Percentiles rank a stretch among this genome's conserved stretches.
Evolutionary conservation across 2,329 filamentous ascomycete species (phyloP).

Genomic region (Passalora sequoiae): DNA sequence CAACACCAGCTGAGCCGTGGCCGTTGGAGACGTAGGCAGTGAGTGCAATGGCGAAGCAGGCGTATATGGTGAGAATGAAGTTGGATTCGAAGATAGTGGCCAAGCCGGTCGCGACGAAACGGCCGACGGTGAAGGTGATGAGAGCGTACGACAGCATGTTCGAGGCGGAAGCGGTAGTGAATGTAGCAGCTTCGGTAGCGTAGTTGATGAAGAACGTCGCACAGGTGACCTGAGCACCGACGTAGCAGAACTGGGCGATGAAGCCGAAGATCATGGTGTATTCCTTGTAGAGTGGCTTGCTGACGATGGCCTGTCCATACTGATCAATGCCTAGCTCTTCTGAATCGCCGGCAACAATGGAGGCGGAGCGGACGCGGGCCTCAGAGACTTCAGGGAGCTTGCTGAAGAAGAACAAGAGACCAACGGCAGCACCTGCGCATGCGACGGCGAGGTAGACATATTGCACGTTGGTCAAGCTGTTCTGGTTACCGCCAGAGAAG

Average conservation of each 20-base stretch:
- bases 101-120: conserved; percentile 37
- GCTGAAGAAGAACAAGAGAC: conserved; percentile 35
- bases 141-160: conserved; percentile 37
- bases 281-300: conserved; percentile 37
- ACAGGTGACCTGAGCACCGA: conserved; percentile 36
- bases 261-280: conserved; percentile 39
- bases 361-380: conserved; percentile 23
- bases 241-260: conserved; percentile 36
- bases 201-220: conserved; percentile 40
- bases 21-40: conserved; percentile 34
- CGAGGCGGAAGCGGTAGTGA: conserved; percentile 29
- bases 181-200: conserved; percentile 33
- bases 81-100: conserved; percentile 35
- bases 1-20: conserved; percentile 30
- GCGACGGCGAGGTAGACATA: conserved; percentile 39
- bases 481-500: conserved; percentile 32
- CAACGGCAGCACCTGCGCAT: conserved; percentile 34
- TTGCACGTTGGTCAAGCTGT: conserved; percentile 35
- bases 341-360: conserved; percentile 27
- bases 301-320: conserved; percentile 30
- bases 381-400: conserved; percentile 35
- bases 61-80: conserved; percentile 36
- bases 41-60: conserved; percentile 31
- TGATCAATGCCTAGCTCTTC: conserved; percentile 29
- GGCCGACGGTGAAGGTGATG: conserved; percentile 38